These are phyloP conservation scores for Suillus subalutaceus DNA, from an alignment of 768 basidiomycete species.

Conservation along the genomic window DNA sequence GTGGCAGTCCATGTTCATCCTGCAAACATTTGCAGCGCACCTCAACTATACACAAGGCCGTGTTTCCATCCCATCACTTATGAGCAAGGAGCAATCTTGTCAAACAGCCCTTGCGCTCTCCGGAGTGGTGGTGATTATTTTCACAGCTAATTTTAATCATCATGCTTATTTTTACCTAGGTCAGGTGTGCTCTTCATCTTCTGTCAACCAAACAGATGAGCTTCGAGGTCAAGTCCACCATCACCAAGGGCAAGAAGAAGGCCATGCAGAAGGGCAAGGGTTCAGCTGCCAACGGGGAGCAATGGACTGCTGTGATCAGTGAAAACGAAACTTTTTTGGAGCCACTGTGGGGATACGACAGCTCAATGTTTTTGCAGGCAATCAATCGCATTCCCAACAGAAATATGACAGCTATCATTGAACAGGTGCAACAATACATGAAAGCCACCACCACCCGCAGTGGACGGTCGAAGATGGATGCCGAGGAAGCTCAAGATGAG, in stretches of 20 bases:
- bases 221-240: neutral
- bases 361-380: neutral
- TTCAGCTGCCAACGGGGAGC: neutral
- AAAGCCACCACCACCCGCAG: neutral
- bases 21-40: conserved; percentile 8
- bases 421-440: neutral
- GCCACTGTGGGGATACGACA: conserved; percentile 4
- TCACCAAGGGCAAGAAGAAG: neutral
- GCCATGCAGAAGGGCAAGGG: neutral
- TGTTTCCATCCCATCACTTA: neutral
- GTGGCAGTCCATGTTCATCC: conserved; percentile 9
- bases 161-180: neutral
- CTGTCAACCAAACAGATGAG: neutral
- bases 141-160: too few species aligned
- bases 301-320: neutral
- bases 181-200: neutral
- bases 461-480: neutral
- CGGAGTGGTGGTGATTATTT: neutral
- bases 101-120: neutral
- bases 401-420: neutral
- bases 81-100: neutral
- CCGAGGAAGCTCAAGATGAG: neutral
- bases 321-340: neutral
- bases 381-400: neutral
- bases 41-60: conserved; percentile 14